phyloP scores from a whole-genome alignment of 345 rosid species.

The Lumnitzera littorea region DNA sequence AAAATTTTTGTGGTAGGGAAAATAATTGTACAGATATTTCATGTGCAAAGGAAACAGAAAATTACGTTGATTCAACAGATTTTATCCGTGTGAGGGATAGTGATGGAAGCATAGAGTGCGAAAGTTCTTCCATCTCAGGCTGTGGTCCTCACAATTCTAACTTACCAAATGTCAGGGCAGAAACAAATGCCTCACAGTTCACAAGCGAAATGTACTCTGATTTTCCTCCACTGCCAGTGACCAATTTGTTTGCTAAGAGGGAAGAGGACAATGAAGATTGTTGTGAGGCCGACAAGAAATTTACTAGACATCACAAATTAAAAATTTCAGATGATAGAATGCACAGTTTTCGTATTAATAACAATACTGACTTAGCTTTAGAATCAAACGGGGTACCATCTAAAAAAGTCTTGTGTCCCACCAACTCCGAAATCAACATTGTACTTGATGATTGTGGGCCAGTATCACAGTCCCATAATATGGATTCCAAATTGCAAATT shows the following conservation, averaged over 20 bases:
- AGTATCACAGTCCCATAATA: constrained; percentile 23
- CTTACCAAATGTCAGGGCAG: constrained; percentile 31
- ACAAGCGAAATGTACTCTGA: constrained; percentile 38
- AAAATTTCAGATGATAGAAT: constrained; percentile 45
- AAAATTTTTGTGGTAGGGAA: constrained; percentile 35
- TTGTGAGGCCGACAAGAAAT: constrained; percentile 26
- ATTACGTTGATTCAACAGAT: constrained; percentile 53
- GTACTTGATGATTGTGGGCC: constrained; percentile 30
- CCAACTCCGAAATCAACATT: constrained; percentile 52
- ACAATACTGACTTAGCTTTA: constrained; percentile 67
- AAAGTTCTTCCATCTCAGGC: constrained; percentile 37
- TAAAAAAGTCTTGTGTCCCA: constrained; percentile 16
- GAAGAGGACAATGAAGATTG: constrained; percentile 41
- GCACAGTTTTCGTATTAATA: constrained; percentile 75
- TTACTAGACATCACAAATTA: constrained; percentile 28
- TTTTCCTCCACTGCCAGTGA: constrained; percentile 67
- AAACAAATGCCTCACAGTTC: constrained; percentile 28
- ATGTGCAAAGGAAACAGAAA: constrained; percentile 38
- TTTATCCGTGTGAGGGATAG: constrained; percentile 49
- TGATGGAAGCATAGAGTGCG: constrained; percentile 41
- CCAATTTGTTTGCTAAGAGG: constrained; percentile 61
- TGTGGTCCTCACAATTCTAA: constrained; percentile 27
- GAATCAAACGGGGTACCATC: constrained; percentile 44
- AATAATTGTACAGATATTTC: constrained; percentile 47
- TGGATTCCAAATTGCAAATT: constrained; percentile 27